Conservation (phyloP, 441 rosid species). For the Hura crepitans region DNA sequence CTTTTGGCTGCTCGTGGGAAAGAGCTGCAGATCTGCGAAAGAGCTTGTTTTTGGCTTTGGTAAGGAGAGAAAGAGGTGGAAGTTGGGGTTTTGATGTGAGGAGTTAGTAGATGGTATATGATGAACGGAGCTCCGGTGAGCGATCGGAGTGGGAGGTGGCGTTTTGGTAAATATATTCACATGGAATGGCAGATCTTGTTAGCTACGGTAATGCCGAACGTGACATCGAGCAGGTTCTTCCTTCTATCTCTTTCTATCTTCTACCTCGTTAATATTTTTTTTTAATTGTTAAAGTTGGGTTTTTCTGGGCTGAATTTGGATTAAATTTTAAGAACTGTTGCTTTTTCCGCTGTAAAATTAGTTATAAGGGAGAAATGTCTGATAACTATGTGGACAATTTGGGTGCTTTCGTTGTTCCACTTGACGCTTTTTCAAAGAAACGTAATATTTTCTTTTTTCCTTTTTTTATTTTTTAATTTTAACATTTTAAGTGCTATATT, state of each 20-base stretch:
- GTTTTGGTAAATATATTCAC: constrained; percentile 58
- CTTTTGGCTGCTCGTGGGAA: constrained; percentile 7
- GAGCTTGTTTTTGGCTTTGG: constrained; percentile 7
- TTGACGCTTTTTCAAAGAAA: neutral
- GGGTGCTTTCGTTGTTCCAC: neutral
- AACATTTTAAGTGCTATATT: neutral
- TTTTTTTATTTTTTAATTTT: neutral
- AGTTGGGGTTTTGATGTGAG: constrained; percentile 23
- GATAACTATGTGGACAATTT: neutral
- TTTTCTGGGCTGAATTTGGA: neutral
- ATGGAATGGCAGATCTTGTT: constrained; percentile 99
- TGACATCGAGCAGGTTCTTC: constrained; percentile 73
- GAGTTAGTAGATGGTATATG: constrained; percentile 47
- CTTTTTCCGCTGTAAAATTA: neutral
- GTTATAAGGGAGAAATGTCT: neutral
- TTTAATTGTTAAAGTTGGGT: neutral
- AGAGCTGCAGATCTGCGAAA: constrained; percentile 33
- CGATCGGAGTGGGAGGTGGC: constrained; percentile 74
- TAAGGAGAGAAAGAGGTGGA: constrained; percentile 14
- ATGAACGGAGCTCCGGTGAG: constrained; percentile 76
- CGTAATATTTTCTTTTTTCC: neutral
- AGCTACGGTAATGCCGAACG: constrained; percentile 77
- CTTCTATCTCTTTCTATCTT: neutral
- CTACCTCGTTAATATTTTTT: neutral
- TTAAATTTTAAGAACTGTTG: neutral